phyloP scores from a whole-genome alignment of 108 stramenopile genomes.

The Fistulifera pelliculosa region DNA sequence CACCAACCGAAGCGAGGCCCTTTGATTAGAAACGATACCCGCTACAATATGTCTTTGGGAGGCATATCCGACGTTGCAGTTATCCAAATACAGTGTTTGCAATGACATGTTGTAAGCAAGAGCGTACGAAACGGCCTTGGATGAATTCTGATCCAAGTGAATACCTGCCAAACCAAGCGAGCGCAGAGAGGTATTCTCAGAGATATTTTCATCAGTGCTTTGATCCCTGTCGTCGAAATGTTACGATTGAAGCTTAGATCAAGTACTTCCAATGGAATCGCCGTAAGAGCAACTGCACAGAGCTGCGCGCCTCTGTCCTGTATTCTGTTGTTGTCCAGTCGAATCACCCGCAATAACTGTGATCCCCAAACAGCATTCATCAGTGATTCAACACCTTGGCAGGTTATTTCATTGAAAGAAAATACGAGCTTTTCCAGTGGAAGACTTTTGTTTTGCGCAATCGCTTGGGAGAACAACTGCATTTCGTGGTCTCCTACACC shows the following conservation, averaged over 20 bases:
- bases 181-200: constrained; percentile 50
- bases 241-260: constrained; percentile 67
- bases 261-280: constrained; percentile 54
- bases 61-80: constrained; percentile 66
- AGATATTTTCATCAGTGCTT: constrained; percentile 78
- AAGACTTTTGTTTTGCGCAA: constrained; percentile 58
- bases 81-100: constrained; percentile 52
- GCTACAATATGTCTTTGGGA: constrained; percentile 80
- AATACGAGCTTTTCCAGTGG: constrained; percentile 50
- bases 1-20: constrained; percentile 40
- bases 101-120: constrained; percentile 72
- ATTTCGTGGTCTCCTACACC: constrained; percentile 54
- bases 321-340: constrained; percentile 72
- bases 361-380: constrained; percentile 87
- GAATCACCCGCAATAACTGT: constrained; percentile 49
- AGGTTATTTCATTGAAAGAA: constrained; percentile 67
- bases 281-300: constrained; percentile 66
- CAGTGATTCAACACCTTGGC: constrained; percentile 68
- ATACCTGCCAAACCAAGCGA: constrained; percentile 52
- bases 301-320: constrained; percentile 79
- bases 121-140: constrained; percentile 75
- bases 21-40: constrained; percentile 71
- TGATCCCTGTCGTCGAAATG: constrained; percentile 70
- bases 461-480: constrained; percentile 57
- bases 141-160: constrained; percentile 69